phyloP scores from a whole-genome alignment of 2,329 filamentous ascomycete genomes.

The Fusarium cyanostomum region DNA sequence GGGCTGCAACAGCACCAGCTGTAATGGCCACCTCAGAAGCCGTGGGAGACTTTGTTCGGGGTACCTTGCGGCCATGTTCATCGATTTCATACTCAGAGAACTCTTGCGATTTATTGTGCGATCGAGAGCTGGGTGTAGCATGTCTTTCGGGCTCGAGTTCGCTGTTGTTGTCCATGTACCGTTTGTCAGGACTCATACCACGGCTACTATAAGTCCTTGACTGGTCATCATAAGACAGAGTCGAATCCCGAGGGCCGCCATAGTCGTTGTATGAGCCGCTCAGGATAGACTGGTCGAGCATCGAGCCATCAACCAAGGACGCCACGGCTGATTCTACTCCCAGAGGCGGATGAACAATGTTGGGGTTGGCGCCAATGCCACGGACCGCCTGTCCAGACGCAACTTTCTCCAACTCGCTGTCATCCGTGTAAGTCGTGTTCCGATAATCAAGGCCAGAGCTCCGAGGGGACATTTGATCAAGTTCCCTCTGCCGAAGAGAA shows the following conservation, averaged over 20 bases:
- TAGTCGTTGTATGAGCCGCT: slow-evolving; percentile 63
- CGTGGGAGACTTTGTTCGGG: slow-evolving; percentile 59
- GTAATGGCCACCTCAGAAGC: slow-evolving; percentile 67
- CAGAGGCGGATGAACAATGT: slow-evolving; percentile 76
- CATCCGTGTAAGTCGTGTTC: slow-evolving; percentile 60
- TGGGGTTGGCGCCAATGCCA: slow-evolving; percentile 76
- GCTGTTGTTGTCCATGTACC: slow-evolving; percentile 51
- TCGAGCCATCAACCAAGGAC: slow-evolving; percentile 82
- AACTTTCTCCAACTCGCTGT: slow-evolving; percentile 67
- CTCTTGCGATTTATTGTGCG: slow-evolving; percentile 55
- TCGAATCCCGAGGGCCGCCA: slow-evolving; percentile 51
- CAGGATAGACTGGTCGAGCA: slow-evolving; percentile 73
- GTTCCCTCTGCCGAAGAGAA: slow-evolving; percentile 57
- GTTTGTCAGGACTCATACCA: slow-evolving; percentile 54
- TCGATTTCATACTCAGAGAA: slow-evolving; percentile 67
- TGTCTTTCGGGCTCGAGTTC: slow-evolving; percentile 53
- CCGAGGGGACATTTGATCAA: slow-evolving; percentile 62
- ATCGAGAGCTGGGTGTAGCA: slow-evolving; percentile 52
- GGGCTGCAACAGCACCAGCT: slow-evolving; percentile 62
- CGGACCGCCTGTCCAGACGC: slow-evolving; percentile 76
- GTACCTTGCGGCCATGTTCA: slow-evolving; percentile 66
- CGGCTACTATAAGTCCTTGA: slow-evolving; percentile 47
- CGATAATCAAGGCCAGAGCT: slow-evolving; percentile 66
- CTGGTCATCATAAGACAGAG: slow-evolving; percentile 46
- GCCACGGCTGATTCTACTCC: slow-evolving; percentile 91